Percentiles rank a stretch among this genome's conserved stretches.
Evolutionary conservation across 2,329 filamentous ascomycete species (phyloP).

Genomic region (Beauveria sp.): DNA sequence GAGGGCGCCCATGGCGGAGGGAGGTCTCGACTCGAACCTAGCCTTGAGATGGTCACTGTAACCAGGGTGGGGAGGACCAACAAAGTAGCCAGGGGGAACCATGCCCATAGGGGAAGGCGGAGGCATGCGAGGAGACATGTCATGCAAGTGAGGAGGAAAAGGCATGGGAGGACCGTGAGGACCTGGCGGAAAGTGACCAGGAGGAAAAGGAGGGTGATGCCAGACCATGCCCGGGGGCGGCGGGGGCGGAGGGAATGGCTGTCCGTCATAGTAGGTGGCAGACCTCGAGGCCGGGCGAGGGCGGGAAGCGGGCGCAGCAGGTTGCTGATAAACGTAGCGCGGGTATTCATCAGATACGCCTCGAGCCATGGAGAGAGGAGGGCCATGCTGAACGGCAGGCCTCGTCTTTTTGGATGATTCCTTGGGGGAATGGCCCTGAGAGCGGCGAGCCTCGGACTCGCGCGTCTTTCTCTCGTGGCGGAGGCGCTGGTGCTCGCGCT

Average conservation of each 20-base stretch:
- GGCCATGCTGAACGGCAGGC: constrained; percentile 26
- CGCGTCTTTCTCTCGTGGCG: constrained; percentile 16
- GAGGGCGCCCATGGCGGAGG: constrained; percentile 34
- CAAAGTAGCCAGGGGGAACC: constrained; percentile 23
- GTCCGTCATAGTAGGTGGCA: constrained; percentile 29
- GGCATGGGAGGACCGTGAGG: constrained; percentile 3
- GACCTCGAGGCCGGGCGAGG: constrained; percentile 28
- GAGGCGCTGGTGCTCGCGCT: constrained; percentile 15
- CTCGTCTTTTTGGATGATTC: constrained; percentile 18
- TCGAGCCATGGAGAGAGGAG: constrained; percentile 24
- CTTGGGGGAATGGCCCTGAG: constrained; percentile 12
- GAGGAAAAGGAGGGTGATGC: constrained; percentile 25
- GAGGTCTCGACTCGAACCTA: constrained; percentile 28
- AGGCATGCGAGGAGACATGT: constrained; percentile 15
- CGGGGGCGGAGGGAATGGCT: constrained; percentile 20
- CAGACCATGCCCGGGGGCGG: constrained; percentile 21
- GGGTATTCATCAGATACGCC: constrained; percentile 27
- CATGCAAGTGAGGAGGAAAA: not conserved
- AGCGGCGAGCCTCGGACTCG: constrained; percentile 14
- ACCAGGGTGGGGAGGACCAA: constrained; percentile 19
- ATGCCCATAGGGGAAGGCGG: constrained; percentile 8
- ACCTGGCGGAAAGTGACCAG: constrained; percentile 18
- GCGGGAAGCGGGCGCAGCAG: constrained; percentile 23
- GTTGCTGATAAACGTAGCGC: constrained; percentile 28
- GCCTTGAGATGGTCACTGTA: constrained; percentile 24